These are phyloP conservation scores for Umbelopsis sp. DNA, from an alignment of 192 early-diverging fungal species.

Conservation along the genomic window DNA sequence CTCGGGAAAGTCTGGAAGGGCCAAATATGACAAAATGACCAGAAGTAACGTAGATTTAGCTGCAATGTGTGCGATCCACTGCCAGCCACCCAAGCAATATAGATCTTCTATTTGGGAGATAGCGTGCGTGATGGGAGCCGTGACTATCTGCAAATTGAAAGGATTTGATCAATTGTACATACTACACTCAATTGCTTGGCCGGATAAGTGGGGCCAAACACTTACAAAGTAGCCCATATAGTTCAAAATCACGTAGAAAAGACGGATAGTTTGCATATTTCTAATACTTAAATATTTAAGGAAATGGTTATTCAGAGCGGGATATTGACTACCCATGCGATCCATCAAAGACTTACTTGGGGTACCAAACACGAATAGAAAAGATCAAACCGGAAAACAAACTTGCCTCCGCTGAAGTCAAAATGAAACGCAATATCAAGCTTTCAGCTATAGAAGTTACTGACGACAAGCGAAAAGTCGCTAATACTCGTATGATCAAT, in stretches of 20 bases:
- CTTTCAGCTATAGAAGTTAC: conserved; percentile 42
- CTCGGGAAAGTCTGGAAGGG: conserved; percentile 53
- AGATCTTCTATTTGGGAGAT: conserved; percentile 59
- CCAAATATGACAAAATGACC: conserved; percentile 51
- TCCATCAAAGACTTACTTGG: background rate
- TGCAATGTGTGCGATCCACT: conserved; percentile 73
- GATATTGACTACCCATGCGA: background rate
- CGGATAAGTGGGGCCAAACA: too few species aligned
- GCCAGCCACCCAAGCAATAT: conserved; percentile 63
- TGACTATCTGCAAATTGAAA: conserved; percentile 43
- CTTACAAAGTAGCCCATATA: conserved; percentile 26
- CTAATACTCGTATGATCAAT: conserved; percentile 55
- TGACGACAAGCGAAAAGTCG: conserved; percentile 55
- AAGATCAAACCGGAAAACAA: conserved; percentile 61
- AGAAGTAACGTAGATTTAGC: conserved; percentile 61
- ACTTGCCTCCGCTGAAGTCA: conserved; percentile 59
- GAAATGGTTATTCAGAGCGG: background rate
- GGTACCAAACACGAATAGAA: conserved; percentile 56
- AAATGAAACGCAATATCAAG: conserved; percentile 57
- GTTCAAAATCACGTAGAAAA: background rate
- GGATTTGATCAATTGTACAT: background rate
- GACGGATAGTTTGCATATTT: too few species aligned
- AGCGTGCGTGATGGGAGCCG: conserved; percentile 65
- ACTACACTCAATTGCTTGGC: too few species aligned
- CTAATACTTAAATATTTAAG: too few species aligned